These are phyloP conservation scores for Cladophialophora immunda DNA, from an alignment of 2,329 filamentous ascomycete genomes.

Conservation along the genomic window DNA sequence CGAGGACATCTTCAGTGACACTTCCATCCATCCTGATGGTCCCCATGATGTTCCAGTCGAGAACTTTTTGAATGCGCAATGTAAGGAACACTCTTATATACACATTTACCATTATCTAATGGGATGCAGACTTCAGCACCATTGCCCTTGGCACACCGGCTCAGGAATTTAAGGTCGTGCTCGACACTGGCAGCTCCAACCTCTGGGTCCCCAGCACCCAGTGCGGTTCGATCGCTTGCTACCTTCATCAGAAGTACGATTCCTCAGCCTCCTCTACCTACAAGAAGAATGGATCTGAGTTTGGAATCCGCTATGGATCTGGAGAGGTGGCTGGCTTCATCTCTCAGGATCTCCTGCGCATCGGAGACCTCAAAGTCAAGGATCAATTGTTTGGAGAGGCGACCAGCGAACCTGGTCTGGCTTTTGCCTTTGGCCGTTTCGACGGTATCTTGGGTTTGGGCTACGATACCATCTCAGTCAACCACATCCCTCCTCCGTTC, in stretches of 20 bases:
- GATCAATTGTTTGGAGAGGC: slow-evolving; percentile 95
- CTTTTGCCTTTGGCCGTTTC: slow-evolving; percentile 96
- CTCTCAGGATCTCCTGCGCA: slow-evolving; percentile 84
- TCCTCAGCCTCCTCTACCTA: slow-evolving; percentile 87
- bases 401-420: slow-evolving; percentile 92
- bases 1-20: slow-evolving; percentile 80
- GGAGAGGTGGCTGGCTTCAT: slow-evolving; percentile 93
- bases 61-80: slow-evolving; percentile 99
- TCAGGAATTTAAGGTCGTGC: slow-evolving; percentile 96
- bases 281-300: slow-evolving; percentile 91
- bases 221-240: slow-evolving; percentile 97
- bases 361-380: slow-evolving; percentile 89
- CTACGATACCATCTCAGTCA: slow-evolving; percentile 96
- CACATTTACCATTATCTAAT: slow-evolving; percentile 14
- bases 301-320: slow-evolving; percentile 95
- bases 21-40: slow-evolving; percentile 69
- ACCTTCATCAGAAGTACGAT: slow-evolving; percentile 96
- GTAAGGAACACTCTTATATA: slow-evolving; percentile 69
- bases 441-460: slow-evolving; percentile 96
- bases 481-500: slow-evolving; percentile 92
- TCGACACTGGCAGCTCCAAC: slow-evolving; percentile 98
- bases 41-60: slow-evolving; percentile 83
- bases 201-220: slow-evolving; percentile 93
- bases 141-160: slow-evolving; percentile 91
- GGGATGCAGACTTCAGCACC: slow-evolving; percentile 85